Percentiles rank a stretch among this genome's conserved stretches.
These are phyloP conservation scores for Claviceps citrina DNA, from an alignment of 2,329 filamentous ascomycete genomes.

Conservation along the genomic window DNA sequence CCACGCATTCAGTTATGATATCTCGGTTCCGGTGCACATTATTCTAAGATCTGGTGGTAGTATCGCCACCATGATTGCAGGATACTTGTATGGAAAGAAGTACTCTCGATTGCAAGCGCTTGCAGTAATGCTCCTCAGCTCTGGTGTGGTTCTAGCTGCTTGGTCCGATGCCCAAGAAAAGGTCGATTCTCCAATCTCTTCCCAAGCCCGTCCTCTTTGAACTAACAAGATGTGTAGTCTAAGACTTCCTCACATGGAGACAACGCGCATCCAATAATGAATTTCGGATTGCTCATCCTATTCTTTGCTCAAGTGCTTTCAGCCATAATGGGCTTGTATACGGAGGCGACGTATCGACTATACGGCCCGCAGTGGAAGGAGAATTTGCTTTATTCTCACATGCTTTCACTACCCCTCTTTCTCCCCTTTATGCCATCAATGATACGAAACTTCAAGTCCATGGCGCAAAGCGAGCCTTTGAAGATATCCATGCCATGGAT, in stretches of 20 bases:
- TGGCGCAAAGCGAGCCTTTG: conserved; percentile 50
- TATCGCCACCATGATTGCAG: conserved; percentile 88
- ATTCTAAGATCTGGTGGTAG: conserved; percentile 90
- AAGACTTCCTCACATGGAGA: conserved; percentile 1
- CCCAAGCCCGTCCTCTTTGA: not conserved
- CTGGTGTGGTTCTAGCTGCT: conserved; percentile 75
- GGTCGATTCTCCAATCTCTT: conserved; percentile 29
- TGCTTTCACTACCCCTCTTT: conserved; percentile 64
- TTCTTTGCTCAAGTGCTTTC: conserved; percentile 80
- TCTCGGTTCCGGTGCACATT: conserved; percentile 92
- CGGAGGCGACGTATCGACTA: conserved; percentile 71
- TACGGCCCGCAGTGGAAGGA: conserved; percentile 90
- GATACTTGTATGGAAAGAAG: conserved; percentile 68
- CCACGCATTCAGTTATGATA: conserved; percentile 91
- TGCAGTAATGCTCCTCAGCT: conserved; percentile 67
- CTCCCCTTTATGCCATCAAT: conserved; percentile 55
- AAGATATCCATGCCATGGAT: conserved; percentile 12
- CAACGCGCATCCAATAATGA: conserved; percentile 17
- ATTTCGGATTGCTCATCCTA: conserved; percentile 62
- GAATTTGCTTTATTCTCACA: conserved; percentile 83
- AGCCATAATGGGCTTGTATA: conserved; percentile 88
- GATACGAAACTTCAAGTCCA: conserved; percentile 43
- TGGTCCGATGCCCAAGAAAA: conserved; percentile 80
- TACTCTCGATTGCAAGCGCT: conserved; percentile 69
- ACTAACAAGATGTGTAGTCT: not conserved